These are phyloP conservation scores for Rhodomyrtus psidioides DNA, from an alignment of 441 rosid species.

Conservation along the genomic window DNA sequence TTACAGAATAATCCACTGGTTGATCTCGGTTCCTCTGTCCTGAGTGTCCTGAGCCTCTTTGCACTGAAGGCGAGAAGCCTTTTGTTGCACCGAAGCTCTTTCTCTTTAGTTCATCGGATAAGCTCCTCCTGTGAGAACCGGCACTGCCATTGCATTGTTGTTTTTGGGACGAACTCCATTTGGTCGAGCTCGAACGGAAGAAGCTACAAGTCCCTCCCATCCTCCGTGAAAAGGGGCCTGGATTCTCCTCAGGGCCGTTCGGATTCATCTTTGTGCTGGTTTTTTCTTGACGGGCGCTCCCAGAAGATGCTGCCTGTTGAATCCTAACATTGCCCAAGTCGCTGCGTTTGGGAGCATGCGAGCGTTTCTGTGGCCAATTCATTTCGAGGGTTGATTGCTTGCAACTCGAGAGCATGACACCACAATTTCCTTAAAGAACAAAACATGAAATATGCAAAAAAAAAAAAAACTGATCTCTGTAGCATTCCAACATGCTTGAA, in stretches of 20 bases:
- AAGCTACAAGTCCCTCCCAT: not conserved
- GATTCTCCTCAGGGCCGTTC: not conserved
- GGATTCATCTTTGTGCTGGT: not conserved
- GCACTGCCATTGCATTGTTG: not conserved
- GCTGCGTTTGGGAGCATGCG: not conserved
- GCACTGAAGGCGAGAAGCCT: not conserved
- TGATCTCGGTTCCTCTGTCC: not conserved
- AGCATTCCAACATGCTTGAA: not conserved
- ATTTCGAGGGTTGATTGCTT: not conserved
- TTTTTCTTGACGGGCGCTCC: not conserved
- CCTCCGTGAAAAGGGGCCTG: not conserved
- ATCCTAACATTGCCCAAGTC: not conserved
- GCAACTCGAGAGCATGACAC: not conserved
- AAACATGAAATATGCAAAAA: not conserved
- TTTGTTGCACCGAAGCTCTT: not conserved
- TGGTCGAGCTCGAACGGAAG: not conserved
- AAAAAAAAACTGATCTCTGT: not conserved
- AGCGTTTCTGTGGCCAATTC: not conserved
- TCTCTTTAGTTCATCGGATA: not conserved
- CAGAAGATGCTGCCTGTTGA: not conserved
- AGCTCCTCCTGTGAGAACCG: not conserved
- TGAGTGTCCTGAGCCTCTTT: not conserved
- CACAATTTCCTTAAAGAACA: not conserved
- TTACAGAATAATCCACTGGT: not conserved
- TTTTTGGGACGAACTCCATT: not conserved